Evolutionary conservation across 768 basidiomycete species (phyloP).

Genomic region (Lactarius akahatsu): DNA sequence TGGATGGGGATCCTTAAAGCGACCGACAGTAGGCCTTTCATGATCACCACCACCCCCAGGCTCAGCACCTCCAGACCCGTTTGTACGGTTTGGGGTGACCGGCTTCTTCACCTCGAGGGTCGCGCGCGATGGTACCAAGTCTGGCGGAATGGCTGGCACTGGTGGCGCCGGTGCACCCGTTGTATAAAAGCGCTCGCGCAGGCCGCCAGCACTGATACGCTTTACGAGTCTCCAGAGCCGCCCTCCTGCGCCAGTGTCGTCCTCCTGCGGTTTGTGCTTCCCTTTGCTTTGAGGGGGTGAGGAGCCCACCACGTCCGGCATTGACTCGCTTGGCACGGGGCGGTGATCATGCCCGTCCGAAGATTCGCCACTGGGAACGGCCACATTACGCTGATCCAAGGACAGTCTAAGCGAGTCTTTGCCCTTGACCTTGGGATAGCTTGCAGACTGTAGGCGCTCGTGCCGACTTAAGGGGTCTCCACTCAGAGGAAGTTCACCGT

Average conservation of each 20-base stretch:
- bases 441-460: slow-evolving; percentile 20
- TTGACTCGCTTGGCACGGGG: slow-evolving; percentile 7
- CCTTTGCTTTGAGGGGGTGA: slow-evolving; percentile 3
- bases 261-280: slow-evolving; percentile 34
- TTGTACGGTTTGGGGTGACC: not conserved
- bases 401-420: slow-evolving; percentile 25
- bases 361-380: not conserved
- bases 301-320: not conserved
- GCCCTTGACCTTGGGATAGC: slow-evolving; percentile 13
- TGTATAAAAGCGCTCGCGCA: slow-evolving; percentile 54
- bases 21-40: slow-evolving; percentile 21
- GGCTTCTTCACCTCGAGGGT: slow-evolving; percentile 33
- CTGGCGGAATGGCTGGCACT: slow-evolving; percentile 58
- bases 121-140: slow-evolving; percentile 32
- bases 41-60: not conserved
- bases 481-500: not conserved
- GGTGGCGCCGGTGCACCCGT: slow-evolving; percentile 45
- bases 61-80: slow-evolving; percentile 9
- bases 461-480: slow-evolving; percentile 13
- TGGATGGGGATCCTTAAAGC: slow-evolving; percentile 33
- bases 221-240: slow-evolving; percentile 71
- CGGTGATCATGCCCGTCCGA: not conserved
- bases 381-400: not conserved
- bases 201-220: slow-evolving; percentile 61
- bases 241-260: slow-evolving; percentile 35